These are phyloP conservation scores for Hymenoscyphus scutula DNA, from an alignment of 2,329 filamentous ascomycete genomes.

Conservation along the genomic window DNA sequence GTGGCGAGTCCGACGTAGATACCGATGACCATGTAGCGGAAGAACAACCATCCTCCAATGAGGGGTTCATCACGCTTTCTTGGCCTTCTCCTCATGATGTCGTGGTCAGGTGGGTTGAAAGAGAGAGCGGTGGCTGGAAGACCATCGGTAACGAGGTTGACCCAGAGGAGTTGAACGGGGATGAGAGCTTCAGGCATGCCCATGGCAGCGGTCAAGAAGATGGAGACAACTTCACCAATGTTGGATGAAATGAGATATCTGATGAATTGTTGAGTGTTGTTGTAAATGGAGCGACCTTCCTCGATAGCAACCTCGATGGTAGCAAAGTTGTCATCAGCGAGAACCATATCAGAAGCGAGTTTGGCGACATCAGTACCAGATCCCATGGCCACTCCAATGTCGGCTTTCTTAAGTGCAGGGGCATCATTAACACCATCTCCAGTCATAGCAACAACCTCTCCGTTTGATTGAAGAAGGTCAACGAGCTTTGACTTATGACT, in stretches of 20 bases:
- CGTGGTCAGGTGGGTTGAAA: constrained; percentile 98
- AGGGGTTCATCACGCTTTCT: constrained; percentile 90
- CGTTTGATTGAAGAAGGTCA: constrained; percentile 87
- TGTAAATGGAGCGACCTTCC: constrained; percentile 97
- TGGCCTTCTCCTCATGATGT: constrained; percentile 92
- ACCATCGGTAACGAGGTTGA: constrained; percentile 96
- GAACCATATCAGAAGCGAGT: constrained; percentile 95
- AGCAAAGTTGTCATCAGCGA: constrained; percentile 97
- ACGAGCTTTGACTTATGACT: constrained; percentile 97
- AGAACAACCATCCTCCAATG: constrained; percentile 93
- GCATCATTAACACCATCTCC: constrained; percentile 98
- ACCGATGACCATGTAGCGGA: constrained; percentile 95
- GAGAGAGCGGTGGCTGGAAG: constrained; percentile 93
- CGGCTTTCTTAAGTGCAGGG: constrained; percentile 94
- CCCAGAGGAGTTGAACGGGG: constrained; percentile 96
- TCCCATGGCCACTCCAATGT: constrained; percentile 99
- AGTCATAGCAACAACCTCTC: constrained; percentile 98
- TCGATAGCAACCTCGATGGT: constrained; percentile 96
- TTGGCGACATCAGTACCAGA: constrained; percentile 96
- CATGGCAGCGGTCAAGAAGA: constrained; percentile 92
- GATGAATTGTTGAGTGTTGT: constrained; percentile 99
- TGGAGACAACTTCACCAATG: constrained; percentile 98
- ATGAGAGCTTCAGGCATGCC: constrained; percentile 98
- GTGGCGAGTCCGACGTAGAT: constrained; percentile 93
- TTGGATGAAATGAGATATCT: constrained; percentile 98